Conservation (phyloP, 2,329 filamentous ascomycete genomes). For the Harringtonia aguacate region DNA sequence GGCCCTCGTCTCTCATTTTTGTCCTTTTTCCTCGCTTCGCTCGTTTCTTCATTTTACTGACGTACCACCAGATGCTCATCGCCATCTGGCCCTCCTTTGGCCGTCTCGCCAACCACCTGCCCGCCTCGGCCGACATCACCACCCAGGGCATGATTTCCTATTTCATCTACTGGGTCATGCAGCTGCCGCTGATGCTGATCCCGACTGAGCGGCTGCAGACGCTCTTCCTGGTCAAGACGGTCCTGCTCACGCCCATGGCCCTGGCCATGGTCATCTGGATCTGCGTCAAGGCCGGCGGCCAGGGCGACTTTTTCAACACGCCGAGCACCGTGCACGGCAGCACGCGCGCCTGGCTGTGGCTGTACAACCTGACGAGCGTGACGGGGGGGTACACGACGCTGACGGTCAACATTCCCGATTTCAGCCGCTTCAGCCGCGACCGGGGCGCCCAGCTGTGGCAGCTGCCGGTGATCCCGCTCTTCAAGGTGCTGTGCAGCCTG, state of each 20-base stretch:
- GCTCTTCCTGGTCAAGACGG: constrained; percentile 12
- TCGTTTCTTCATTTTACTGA: neutral
- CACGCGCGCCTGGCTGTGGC: no score
- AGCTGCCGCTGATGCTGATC: constrained; percentile 16
- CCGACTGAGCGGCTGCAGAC: constrained; percentile 14
- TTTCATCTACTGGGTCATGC: constrained; percentile 12
- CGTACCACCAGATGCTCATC: no score
- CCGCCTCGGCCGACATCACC: constrained; percentile 21
- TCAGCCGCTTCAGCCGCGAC: constrained; percentile 29
- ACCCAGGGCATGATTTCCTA: constrained; percentile 10
- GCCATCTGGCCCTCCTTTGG: constrained; percentile 29
- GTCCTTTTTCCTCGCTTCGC: neutral
- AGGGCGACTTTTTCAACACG: no score
- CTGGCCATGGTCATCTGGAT: no score
- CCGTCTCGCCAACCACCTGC: constrained; percentile 27
- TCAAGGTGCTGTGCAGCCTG: constrained; percentile 10
- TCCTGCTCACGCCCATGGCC: no score
- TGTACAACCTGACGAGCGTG: no score
- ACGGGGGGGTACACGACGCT: constrained; percentile 30
- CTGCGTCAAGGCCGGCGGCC: no score
- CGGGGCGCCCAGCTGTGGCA: constrained; percentile 29
- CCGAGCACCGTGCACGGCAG: no score
- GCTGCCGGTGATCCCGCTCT: constrained; percentile 27
- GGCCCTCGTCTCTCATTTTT: neutral
- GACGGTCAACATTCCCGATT: constrained; percentile 34